Base-by-base conservation (phyloP, 306 rosid genomes). In the Comarum palustre region DNA sequence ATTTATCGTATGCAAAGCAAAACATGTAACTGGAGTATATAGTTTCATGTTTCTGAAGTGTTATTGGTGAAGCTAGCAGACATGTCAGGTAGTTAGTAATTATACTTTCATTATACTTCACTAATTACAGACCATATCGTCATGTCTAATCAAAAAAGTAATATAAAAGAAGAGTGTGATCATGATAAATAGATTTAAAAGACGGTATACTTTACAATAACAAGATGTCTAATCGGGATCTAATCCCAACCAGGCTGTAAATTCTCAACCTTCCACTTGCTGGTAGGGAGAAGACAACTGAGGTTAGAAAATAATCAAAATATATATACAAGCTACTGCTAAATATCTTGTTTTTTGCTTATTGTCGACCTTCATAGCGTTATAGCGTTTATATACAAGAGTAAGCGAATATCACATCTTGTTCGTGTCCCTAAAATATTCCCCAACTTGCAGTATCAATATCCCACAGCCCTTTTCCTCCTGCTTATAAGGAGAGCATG, bases 391-490 rank as follows among this genome's bases (percentile, higher is more conserved):
- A 58, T 13, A 3, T 27, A 25, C 36, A 24, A 57, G 63, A 29
- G 63, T 25, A 12, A 25, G 19, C 8, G 62, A 57, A 57, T 57
- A 57, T 57, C 62, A 25, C 63, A 58, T 58, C 63, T 27, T 58
- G 36, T 27, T 11, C 25, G 19, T 25, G 17, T 57, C 22, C 22
- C 63, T 57, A 25, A 57, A 57, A 57, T 57, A 57, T 57, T 57
- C 63, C n/a, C 63, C 19, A 58, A 58, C 63, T 58, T 58, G 63
- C 63, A 24, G 2, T 25, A 19, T 57, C n/a, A 52, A 14, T 12
- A 19, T 57, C 62, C 62, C 62, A 12, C 62, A 25, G 34, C 63
- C 31, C 63, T 13, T 58, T 58, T 58, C 63, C 63, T 58, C 63
- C 63, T 58, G 63, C 36, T 58, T 58, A 58, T 58, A 58, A 58